These are phyloP conservation scores for Entonaema liquescens DNA, from an alignment of 495 filamentous ascomycete genomes.

Conservation along the genomic window DNA sequence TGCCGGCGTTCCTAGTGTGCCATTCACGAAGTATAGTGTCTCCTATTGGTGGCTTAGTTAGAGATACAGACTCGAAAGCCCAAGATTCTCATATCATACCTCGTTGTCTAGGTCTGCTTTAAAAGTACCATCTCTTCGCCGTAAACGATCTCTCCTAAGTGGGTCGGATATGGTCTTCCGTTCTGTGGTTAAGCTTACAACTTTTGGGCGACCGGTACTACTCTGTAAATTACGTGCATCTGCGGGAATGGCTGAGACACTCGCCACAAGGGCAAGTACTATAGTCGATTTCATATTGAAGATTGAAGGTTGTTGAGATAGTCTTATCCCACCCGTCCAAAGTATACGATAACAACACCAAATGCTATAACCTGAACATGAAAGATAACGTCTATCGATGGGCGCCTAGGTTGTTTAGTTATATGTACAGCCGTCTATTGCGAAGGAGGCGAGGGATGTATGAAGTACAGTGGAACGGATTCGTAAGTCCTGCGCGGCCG, in stretches of 20 bases:
- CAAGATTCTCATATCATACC: slow-evolving; percentile 44
- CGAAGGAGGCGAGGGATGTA: slow-evolving; percentile 19
- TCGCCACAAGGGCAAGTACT: slow-evolving; percentile 29
- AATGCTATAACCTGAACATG: slow-evolving; percentile 32
- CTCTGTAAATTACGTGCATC: slow-evolving; percentile 43
- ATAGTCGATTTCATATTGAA: slow-evolving; percentile 30
- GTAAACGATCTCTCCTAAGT: slow-evolving; percentile 53
- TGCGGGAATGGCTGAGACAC: slow-evolving; percentile 29
- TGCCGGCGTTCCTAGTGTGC: slow-evolving; percentile 74
- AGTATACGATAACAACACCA: slow-evolving; percentile 15
- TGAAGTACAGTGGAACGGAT: slow-evolving; percentile 35
- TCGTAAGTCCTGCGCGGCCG: slow-evolving; percentile 39
- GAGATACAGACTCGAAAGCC: background rate
- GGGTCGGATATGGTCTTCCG: slow-evolving; percentile 54
- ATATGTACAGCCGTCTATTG: slow-evolving; percentile 16
- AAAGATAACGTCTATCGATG: slow-evolving; percentile 1
- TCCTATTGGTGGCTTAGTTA: slow-evolving; percentile 50
- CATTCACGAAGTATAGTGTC: slow-evolving; percentile 76
- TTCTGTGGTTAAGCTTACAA: slow-evolving; percentile 59
- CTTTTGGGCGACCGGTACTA: slow-evolving; percentile 47
- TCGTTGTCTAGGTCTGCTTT: slow-evolving; percentile 59
- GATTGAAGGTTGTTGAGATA: slow-evolving; percentile 1
- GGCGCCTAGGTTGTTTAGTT: slow-evolving; percentile 16
- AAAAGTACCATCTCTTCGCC: slow-evolving; percentile 51
- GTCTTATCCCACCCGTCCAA: slow-evolving; percentile 25